Percentiles rank a stretch among this genome's conserved stretches.
Conservation (phyloP, 2,329 filamentous ascomycete species). For the Neurospora sp. region DNA sequence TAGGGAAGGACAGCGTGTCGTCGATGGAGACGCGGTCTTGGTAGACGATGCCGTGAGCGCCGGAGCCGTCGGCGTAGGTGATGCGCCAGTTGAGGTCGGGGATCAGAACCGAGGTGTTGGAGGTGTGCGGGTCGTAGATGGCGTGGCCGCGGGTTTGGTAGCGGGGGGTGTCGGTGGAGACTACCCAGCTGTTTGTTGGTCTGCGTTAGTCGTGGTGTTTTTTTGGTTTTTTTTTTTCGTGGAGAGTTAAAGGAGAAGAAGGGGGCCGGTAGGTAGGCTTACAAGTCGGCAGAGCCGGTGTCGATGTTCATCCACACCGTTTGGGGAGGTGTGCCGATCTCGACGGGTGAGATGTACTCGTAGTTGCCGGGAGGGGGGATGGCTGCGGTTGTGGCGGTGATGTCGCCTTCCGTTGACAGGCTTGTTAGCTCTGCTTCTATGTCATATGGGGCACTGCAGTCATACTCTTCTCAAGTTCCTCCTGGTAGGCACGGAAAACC, state of each 20-base stretch:
- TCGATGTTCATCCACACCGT: slow-evolving; percentile 15
- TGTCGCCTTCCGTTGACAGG: not conserved
- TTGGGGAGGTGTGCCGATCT: slow-evolving; percentile 8
- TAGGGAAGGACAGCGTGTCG: slow-evolving; percentile 15
- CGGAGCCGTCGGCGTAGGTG: slow-evolving; percentile 21
- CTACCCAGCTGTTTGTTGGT: slow-evolving; percentile 5
- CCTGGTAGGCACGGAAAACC: not conserved
- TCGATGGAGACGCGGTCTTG: slow-evolving; percentile 20
- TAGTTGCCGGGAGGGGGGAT: slow-evolving; percentile 5
- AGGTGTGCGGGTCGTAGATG: slow-evolving; percentile 18
- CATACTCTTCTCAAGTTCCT: not conserved
- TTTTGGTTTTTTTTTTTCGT: no score
- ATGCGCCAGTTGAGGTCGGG: slow-evolving; percentile 20
- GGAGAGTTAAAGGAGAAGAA: not conserved
- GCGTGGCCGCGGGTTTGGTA: slow-evolving; percentile 13
- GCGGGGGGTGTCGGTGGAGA: slow-evolving; percentile 12
- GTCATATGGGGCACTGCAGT: rapidly evolving
- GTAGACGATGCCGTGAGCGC: slow-evolving; percentile 20
- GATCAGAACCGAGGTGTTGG: slow-evolving; percentile 16
- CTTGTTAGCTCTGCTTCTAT: not conserved
- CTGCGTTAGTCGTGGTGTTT: not conserved
- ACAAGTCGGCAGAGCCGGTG: slow-evolving; percentile 32
- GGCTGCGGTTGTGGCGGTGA: not conserved
- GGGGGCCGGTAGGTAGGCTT: slow-evolving; percentile 17
- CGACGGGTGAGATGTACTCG: slow-evolving; percentile 9